Evolutionary conservation across 139 green algal genomes (phyloP).

Genomic region (Eudorina sp.): DNA sequence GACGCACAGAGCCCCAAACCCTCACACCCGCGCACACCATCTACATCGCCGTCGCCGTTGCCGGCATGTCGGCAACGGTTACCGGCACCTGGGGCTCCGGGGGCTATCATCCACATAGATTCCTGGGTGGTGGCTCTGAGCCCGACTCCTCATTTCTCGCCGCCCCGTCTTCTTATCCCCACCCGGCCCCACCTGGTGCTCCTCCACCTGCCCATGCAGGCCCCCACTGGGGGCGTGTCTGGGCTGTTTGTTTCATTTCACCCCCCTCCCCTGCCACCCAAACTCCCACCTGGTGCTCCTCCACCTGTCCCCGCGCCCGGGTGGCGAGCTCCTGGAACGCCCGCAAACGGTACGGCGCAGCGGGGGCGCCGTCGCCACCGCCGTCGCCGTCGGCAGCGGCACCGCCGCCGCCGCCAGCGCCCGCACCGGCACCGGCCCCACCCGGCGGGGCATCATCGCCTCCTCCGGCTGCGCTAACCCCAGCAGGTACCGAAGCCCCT

Average conservation of each 20-base stretch:
- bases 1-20: no score
- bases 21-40: no score
- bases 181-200: no score
- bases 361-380: neutral
- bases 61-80: no score
- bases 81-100: no score
- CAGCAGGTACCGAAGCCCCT: neutral
- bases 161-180: no score
- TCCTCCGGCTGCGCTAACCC: neutral
- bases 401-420: conserved; percentile 20
- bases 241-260: neutral
- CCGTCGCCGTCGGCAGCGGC: neutral
- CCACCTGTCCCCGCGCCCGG: conserved; percentile 62
- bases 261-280: neutral
- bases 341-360: conserved; percentile 58
- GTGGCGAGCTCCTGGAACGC: conserved; percentile 93
- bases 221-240: neutral
- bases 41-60: no score
- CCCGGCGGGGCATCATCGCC: no score
- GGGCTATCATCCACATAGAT: no score
- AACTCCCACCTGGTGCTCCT: conserved; percentile 54
- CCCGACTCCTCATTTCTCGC: no score
- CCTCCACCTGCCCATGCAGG: neutral
- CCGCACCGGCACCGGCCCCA: neutral
- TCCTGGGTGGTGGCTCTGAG: no score